These are phyloP conservation scores for Aspergillus intermedius DNA, from an alignment of 2,329 filamentous ascomycete species.

Conservation along the genomic window DNA sequence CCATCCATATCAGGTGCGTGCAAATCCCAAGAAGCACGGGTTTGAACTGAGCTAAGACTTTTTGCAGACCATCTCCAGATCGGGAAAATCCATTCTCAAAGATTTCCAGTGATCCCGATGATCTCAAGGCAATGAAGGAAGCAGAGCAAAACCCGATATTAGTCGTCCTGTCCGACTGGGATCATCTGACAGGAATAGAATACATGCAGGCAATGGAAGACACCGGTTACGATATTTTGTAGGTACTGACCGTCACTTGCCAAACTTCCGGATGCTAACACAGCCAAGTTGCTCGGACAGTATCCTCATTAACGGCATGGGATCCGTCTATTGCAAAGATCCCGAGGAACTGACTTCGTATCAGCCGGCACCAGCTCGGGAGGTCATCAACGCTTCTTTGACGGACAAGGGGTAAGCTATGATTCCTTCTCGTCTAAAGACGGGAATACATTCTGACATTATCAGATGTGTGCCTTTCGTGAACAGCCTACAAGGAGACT, in stretches of 20 bases:
- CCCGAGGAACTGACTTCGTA: neutral
- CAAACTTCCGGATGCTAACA: slow-evolving; percentile 1
- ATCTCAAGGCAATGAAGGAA: slow-evolving; percentile 40
- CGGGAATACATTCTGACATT: neutral
- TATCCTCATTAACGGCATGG: slow-evolving; percentile 56
- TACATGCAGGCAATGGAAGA: slow-evolving; percentile 27
- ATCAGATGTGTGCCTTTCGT: slow-evolving; percentile 16
- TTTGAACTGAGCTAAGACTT: slow-evolving; percentile 31
- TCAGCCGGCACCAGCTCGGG: neutral
- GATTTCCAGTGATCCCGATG: slow-evolving; percentile 38
- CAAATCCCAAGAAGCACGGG: neutral
- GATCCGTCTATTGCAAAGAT: slow-evolving; percentile 44
- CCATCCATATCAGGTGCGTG: slow-evolving; percentile 30
- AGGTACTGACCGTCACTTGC: neutral
- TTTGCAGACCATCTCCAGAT: slow-evolving; percentile 21
- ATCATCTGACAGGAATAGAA: slow-evolving; percentile 47
- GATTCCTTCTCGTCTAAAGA: neutral
- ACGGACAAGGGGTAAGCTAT: slow-evolving; percentile 27
- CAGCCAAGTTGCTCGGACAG: slow-evolving; percentile 52
- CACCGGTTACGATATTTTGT: slow-evolving; percentile 17
- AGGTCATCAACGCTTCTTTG: slow-evolving; percentile 15
- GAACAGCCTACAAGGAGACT: neutral
- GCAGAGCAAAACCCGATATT: slow-evolving; percentile 46
- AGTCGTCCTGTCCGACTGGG: slow-evolving; percentile 52
- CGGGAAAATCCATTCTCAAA: slow-evolving; percentile 45